Conservation (phyloP, 2,329 filamentous ascomycete genomes). For the Exophiala viscosa region DNA sequence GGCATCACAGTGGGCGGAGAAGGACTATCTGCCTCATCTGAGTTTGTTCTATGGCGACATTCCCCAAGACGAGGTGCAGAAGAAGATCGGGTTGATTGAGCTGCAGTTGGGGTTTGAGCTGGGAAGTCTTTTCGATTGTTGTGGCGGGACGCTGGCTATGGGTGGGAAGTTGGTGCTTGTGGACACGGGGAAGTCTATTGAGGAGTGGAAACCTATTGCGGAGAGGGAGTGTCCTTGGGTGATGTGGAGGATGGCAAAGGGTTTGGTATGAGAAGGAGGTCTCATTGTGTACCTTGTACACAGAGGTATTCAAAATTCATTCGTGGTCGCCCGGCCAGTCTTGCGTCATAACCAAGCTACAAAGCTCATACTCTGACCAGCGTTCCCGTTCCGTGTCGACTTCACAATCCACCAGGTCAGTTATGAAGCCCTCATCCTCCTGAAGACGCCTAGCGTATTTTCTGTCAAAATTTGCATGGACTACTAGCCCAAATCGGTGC, state of each 20-base stretch:
- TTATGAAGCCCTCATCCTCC: too few species aligned
- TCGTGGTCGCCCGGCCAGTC: too few species aligned
- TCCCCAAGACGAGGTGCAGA: conserved; percentile 13
- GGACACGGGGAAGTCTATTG: conserved; percentile 14
- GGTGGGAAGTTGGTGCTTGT: conserved; percentile 20
- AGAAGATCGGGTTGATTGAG: conserved; percentile 20
- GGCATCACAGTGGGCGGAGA: conserved; percentile 17
- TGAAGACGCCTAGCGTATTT: too few species aligned
- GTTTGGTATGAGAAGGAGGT: conserved; percentile 4
- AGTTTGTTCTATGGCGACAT: conserved; percentile 23
- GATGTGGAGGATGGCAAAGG: conserved; percentile 19
- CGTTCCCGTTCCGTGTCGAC: too few species aligned
- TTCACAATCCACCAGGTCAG: too few species aligned
- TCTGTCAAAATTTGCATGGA: too few species aligned
- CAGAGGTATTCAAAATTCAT: too few species aligned
- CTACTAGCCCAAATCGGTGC: too few species aligned
- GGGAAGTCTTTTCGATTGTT: conserved; percentile 23
- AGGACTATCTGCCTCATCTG: conserved; percentile 19
- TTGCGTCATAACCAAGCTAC: too few species aligned
- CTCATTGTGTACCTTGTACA: too few species aligned
- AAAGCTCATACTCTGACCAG: too few species aligned
- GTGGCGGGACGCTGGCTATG: conserved; percentile 19
- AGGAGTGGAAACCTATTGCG: conserved; percentile 17
- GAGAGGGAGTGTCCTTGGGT: conserved; percentile 14
- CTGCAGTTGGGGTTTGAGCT: conserved; percentile 20